phyloP scores from a whole-genome alignment of 2,329 filamentous ascomycete species.

The Hirsutella thompsonii region DNA sequence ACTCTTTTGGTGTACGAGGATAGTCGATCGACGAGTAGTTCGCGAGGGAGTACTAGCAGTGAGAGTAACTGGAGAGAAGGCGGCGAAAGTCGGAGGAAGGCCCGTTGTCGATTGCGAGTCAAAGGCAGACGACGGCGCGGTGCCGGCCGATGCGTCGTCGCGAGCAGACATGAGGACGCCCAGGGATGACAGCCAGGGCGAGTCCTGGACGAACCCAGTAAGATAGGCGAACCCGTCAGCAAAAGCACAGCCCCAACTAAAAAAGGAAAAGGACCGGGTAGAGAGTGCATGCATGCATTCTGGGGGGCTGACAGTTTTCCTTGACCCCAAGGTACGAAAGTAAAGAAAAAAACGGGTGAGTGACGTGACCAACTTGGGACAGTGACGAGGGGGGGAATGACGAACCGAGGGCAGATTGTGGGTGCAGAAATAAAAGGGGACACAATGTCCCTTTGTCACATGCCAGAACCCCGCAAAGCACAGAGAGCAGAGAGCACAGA shows the following conservation, averaged over 20 bases:
- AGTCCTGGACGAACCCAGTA: constrained; percentile 17
- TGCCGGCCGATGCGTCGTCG: constrained; percentile 22
- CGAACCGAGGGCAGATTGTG: too few relatives aligned
- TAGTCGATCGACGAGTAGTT: constrained; percentile 65
- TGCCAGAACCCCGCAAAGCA: too few relatives aligned
- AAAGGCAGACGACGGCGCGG: constrained; percentile 20
- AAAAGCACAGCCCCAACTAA: not conserved
- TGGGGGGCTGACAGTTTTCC: too few relatives aligned
- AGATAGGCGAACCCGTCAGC: not conserved
- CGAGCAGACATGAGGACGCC: constrained; percentile 24
- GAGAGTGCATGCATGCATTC: too few relatives aligned
- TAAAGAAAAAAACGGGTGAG: too few relatives aligned
- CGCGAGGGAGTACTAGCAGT: constrained; percentile 50
- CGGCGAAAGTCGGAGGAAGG: constrained; percentile 62
- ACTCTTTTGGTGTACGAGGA: constrained; percentile 94
- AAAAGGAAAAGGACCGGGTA: not conserved
- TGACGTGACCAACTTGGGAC: too few relatives aligned
- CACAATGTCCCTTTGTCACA: not conserved
- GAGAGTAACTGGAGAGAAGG: constrained; percentile 77
- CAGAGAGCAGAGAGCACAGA: too few relatives aligned
- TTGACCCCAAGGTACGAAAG: too few relatives aligned
- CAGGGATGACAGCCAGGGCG: constrained; percentile 39
- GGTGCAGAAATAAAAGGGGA: not conserved
- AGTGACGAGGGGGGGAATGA: too few relatives aligned
- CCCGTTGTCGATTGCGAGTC: constrained; percentile 20